Evolutionary conservation across 331 rosid species (phyloP).

Genomic region (Arachis monticola): DNA sequence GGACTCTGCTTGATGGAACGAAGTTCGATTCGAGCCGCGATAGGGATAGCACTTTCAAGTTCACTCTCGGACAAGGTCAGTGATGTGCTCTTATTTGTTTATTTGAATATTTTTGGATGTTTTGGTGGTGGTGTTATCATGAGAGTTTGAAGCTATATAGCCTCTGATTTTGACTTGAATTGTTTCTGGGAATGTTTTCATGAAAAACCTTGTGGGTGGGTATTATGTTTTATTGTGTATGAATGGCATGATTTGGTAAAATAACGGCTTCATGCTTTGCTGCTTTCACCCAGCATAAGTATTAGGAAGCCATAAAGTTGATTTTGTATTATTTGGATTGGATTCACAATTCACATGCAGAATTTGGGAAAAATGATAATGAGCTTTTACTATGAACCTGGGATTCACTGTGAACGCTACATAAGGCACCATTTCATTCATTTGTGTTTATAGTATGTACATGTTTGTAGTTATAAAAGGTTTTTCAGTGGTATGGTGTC

Average conservation of each 20-base stretch:
- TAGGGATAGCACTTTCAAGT: constrained; percentile 71
- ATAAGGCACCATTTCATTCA: too few species aligned
- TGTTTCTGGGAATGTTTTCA: background rate
- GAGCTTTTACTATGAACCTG: background rate
- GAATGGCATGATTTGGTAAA: background rate
- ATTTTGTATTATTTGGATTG: too few species aligned
- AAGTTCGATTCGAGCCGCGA: constrained; percentile 94
- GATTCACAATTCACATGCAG: background rate
- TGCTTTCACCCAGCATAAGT: background rate
- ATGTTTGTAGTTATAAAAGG: too few species aligned
- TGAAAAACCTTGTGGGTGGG: background rate
- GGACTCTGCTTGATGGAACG: constrained; percentile 90
- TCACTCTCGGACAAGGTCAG: constrained; percentile 91
- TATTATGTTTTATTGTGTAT: background rate
- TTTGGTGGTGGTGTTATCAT: background rate
- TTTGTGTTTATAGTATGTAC: too few species aligned
- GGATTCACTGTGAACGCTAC: too few species aligned
- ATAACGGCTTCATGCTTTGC: background rate
- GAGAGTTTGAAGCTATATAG: background rate
- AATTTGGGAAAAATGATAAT: background rate
- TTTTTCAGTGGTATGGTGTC: too few species aligned
- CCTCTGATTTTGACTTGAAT: background rate
- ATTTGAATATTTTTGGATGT: background rate
- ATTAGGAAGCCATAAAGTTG: too few species aligned
- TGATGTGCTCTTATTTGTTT: background rate